Conservation (phyloP, 176 grass and related monocot genomes). For the Urochloa ruziziensis region DNA sequence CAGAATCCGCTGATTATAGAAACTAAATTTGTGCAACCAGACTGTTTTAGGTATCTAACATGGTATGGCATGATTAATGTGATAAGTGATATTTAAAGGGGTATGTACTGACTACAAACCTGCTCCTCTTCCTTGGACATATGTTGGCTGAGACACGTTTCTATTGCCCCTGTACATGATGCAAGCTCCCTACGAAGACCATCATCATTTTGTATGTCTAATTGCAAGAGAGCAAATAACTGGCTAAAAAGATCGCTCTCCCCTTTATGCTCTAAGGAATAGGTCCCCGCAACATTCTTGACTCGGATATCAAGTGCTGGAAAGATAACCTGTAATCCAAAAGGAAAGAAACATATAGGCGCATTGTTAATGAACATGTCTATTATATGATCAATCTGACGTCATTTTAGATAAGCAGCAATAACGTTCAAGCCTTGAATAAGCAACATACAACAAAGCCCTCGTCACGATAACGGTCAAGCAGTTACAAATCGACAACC, state of each 20-base stretch:
- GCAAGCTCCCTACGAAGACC: conserved; percentile 84
- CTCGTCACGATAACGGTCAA: background rate
- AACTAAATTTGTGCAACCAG: conserved; percentile 9
- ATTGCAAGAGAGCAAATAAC: conserved; percentile 56
- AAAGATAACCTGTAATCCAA: conserved; percentile 84
- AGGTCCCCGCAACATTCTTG: conserved; percentile 90
- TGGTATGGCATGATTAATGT: background rate
- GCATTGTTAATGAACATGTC: background rate
- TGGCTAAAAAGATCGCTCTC: conserved; percentile 78
- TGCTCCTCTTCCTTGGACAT: conserved; percentile 99
- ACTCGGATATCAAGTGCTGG: conserved; percentile 94
- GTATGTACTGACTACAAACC: conserved; percentile 44
- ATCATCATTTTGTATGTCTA: conserved; percentile 68
- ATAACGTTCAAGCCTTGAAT: background rate
- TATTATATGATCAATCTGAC: background rate
- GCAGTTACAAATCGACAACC: conserved; percentile 1
- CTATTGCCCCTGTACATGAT: conserved; percentile 85
- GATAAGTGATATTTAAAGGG: conserved; percentile 11
- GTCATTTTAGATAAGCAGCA: background rate
- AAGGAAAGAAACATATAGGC: conserved; percentile 13
- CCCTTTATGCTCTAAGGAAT: conserved; percentile 94
- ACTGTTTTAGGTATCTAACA: conserved; percentile 2
- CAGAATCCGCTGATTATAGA: conserved; percentile 8
- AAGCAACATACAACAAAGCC: background rate
- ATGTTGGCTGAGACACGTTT: conserved; percentile 89